Evolutionary conservation across 1,139 yeast species (phyloP).

Genomic region (Blastobotrys aristatus): DNA sequence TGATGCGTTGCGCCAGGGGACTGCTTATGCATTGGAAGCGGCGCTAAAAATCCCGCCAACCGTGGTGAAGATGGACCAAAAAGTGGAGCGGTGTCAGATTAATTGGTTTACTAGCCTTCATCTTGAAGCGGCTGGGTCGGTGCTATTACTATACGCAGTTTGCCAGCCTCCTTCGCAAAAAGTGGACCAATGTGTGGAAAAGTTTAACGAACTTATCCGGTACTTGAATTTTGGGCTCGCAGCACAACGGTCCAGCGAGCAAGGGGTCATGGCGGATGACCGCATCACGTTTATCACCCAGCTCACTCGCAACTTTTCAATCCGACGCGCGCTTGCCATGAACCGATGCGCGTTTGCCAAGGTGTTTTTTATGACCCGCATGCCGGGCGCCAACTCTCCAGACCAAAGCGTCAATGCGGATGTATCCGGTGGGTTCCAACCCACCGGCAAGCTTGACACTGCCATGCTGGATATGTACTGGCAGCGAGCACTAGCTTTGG

Average conservation of each 20-base stretch:
- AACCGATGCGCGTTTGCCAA: slow-evolving; percentile 9
- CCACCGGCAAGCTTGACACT: slow-evolving; percentile 4
- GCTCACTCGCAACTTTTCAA: neutral
- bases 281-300: slow-evolving; percentile 1
- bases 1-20: slow-evolving; percentile 8
- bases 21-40: slow-evolving; percentile 13
- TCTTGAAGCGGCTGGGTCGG: slow-evolving; percentile 9
- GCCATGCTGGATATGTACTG: slow-evolving; percentile 4
- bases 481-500: slow-evolving; percentile 5
- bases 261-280: neutral
- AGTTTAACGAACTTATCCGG: neutral
- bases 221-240: slow-evolving; percentile 6
- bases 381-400: neutral
- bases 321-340: slow-evolving; percentile 8
- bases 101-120: slow-evolving; percentile 15
- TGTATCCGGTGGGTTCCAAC: slow-evolving; percentile 11
- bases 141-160: slow-evolving; percentile 10
- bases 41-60: slow-evolving; percentile 13
- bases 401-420: slow-evolving; percentile 2
- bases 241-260: neutral
- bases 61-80: slow-evolving; percentile 8
- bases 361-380: slow-evolving; percentile 8
- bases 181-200: slow-evolving; percentile 1
- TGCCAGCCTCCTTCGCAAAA: slow-evolving; percentile 1
- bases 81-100: slow-evolving; percentile 15